Evolutionary conservation across 169 alveolate genomes (phyloP).

Genomic region (Plasmodium malariae): DNA sequence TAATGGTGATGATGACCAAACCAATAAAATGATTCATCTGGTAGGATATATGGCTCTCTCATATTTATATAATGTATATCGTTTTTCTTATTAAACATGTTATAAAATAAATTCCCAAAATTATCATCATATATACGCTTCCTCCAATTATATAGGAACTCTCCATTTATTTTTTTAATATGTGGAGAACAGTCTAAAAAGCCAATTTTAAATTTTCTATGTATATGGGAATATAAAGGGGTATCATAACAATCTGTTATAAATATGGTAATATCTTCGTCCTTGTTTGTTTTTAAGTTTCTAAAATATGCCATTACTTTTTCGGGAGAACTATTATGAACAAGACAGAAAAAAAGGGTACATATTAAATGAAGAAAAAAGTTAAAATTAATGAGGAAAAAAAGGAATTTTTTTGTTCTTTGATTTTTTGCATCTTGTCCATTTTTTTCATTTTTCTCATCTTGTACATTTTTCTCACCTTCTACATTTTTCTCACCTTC

Average conservation of each 20-base stretch:
- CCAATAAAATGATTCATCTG: slow-evolving; percentile 56
- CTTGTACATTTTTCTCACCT: neutral
- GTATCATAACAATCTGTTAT: slow-evolving; percentile 77
- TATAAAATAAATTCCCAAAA: slow-evolving; percentile 33
- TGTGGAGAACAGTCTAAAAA: slow-evolving; percentile 80
- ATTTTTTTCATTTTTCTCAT: neutral
- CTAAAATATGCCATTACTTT: slow-evolving; percentile 43
- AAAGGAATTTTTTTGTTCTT: slow-evolving; percentile 1
- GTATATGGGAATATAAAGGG: slow-evolving; percentile 79
- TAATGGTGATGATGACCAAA: slow-evolving; percentile 43
- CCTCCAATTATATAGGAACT: slow-evolving; percentile 25
- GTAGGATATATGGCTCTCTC: slow-evolving; percentile 52
- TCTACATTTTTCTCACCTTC: neutral
- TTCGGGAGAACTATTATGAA: slow-evolving; percentile 76
- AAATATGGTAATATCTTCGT: slow-evolving; percentile 66
- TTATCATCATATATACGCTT: slow-evolving; percentile 37
- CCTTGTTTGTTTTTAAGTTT: slow-evolving; percentile 15
- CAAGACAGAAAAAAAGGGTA: slow-evolving; percentile 55
- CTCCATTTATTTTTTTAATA: slow-evolving; percentile 23
- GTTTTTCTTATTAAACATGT: neutral
- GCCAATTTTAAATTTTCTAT: slow-evolving; percentile 65
- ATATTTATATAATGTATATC: neutral
- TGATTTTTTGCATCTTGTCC: neutral
- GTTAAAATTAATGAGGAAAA: slow-evolving; percentile 10
- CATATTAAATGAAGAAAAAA: slow-evolving; percentile 65